These are phyloP conservation scores for Saturnispora saitoi DNA, from an alignment of 805 yeast species.

Conservation along the genomic window DNA sequence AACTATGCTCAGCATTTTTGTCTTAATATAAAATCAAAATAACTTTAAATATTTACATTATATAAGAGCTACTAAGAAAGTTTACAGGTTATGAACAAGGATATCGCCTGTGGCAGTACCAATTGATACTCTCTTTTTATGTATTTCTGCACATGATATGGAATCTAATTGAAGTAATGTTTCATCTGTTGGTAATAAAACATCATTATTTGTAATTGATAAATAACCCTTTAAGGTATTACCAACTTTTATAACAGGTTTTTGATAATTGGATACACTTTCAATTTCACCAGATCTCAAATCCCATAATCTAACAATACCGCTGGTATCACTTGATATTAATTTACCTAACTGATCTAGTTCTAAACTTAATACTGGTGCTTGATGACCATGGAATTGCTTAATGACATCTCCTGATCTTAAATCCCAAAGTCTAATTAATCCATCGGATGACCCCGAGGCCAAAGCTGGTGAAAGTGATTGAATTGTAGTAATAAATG, in stretches of 20 bases:
- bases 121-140: not conserved
- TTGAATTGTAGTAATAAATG: slow-evolving; percentile 59
- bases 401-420: slow-evolving; percentile 60
- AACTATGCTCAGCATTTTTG: not conserved
- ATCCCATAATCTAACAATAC: slow-evolving; percentile 62
- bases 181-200: not conserved
- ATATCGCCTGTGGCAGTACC: not conserved
- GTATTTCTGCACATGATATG: slow-evolving; percentile 1
- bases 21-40: not conserved
- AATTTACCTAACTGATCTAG: slow-evolving; percentile 54
- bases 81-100: not conserved
- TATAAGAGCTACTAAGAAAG: not conserved
- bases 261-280: not conserved
- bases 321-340: slow-evolving; percentile 54
- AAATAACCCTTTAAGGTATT: not conserved
- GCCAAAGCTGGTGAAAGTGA: slow-evolving; percentile 72
- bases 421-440: slow-evolving; percentile 69
- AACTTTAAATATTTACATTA: not conserved
- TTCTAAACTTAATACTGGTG: slow-evolving; percentile 57
- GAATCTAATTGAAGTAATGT: not conserved
- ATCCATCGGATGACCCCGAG: slow-evolving; percentile 69
- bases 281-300: slow-evolving; percentile 6
- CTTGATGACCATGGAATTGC: slow-evolving; percentile 58
- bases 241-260: slow-evolving; percentile 1
- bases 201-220: not conserved